Conservation (phyloP, 495 filamentous ascomycete genomes). For the Trichoderma gamsii region DNA sequence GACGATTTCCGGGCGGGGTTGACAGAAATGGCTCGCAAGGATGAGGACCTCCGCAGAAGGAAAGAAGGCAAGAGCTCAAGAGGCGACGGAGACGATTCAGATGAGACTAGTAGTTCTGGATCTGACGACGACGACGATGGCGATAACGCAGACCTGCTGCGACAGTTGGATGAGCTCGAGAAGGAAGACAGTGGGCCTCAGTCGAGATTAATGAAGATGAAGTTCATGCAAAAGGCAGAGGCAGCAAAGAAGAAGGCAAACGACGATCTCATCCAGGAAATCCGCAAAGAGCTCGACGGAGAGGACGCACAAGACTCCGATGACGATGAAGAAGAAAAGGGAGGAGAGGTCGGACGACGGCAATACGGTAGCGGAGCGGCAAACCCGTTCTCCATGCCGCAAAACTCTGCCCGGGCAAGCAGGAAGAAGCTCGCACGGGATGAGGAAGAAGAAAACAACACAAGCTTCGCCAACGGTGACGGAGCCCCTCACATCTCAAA, state of each 20-base stretch:
- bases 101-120: slow-evolving; percentile 52
- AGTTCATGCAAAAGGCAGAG: slow-evolving; percentile 87
- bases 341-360: slow-evolving; percentile 57
- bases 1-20: slow-evolving; percentile 72
- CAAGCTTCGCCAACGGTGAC: not conserved
- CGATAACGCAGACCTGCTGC: slow-evolving; percentile 49
- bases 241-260: slow-evolving; percentile 69
- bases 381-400: not conserved
- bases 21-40: slow-evolving; percentile 72
- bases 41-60: slow-evolving; percentile 77
- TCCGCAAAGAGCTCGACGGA: slow-evolving; percentile 64
- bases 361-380: slow-evolving; percentile 3
- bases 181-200: slow-evolving; percentile 34
- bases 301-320: slow-evolving; percentile 47
- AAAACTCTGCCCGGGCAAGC: slow-evolving; percentile 5
- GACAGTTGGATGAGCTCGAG: slow-evolving; percentile 48
- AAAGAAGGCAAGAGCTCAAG: slow-evolving; percentile 71
- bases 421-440: slow-evolving; percentile 18
- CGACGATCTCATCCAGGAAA: slow-evolving; percentile 67
- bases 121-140: slow-evolving; percentile 46
- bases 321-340: slow-evolving; percentile 57
- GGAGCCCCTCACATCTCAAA: not conserved
- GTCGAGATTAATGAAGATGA: slow-evolving; percentile 34
- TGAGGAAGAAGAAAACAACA: slow-evolving; percentile 8
- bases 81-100: slow-evolving; percentile 39